Evolutionary conservation across 2,329 filamentous ascomycete species (phyloP), one percentile per base, ranked within the genome.

Genomic region (Emmonsia crescens): DNA sequence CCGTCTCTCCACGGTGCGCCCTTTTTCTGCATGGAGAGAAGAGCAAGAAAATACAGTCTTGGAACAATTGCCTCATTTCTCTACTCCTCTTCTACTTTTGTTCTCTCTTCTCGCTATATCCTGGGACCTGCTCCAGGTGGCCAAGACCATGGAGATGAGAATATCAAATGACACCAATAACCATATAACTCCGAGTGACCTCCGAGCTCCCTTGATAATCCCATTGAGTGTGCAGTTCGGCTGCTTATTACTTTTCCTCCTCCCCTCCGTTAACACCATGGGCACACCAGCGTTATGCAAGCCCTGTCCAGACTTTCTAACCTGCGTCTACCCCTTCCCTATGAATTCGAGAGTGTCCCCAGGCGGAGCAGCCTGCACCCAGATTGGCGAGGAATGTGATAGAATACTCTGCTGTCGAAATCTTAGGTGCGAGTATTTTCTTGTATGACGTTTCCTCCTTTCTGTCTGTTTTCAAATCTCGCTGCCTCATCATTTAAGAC

Each of bases 381-480:
- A 55, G 31, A 36, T 55, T 38, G 51, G 51, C 5, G 51, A 55
- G n/a, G 51, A 55, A 14, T 55, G 51, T 36, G 51, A 55, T 55
- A 36, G 31, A 55, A 14, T 55, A 14, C 51, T 36, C 51, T 55
- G 51, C 24, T 55, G 51, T 36, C 29, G 31, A 38, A 55, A 55
- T 14, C 51, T 55, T 55, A 55, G n/a, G 51, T 55, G 51, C 51
- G 51, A 55, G 31, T 55, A 55, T 55, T 5, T 55, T 38, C 19
- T 55, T 36, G 51, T 55, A 55, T 55, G 51, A 12, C 21, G 10
- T 49, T n/a, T 36, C n/a, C 29, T 24, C 51, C n/a, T 10, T 19
- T 5, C 2, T 31, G 5, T n/a, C 31, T n/a, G 16, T 21, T n/a
- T 36, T 54, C 27, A 31, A 36, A 36, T 10, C 51, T 12, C 16